These are phyloP conservation scores for Venturia pyrina DNA, from an alignment of 2,329 filamentous ascomycete genomes.

Conservation along the genomic window DNA sequence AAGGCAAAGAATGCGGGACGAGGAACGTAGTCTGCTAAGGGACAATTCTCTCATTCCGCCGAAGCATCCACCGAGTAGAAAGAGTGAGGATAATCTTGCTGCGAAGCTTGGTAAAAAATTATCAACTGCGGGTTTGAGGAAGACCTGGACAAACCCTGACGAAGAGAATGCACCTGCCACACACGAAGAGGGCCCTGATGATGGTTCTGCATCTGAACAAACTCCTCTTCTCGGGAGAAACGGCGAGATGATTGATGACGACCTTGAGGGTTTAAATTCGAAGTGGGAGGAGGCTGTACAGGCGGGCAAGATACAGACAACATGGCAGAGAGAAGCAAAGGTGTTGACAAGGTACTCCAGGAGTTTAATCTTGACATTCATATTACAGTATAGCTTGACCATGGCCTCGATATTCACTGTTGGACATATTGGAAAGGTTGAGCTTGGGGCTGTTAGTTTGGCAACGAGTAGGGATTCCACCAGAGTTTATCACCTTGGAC, in stretches of 20 bases:
- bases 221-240: constrained; percentile 16
- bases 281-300: constrained; percentile 82
- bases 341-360: constrained; percentile 51
- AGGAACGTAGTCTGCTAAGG: constrained; percentile 47
- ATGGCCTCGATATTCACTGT: constrained; percentile 39
- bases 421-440: constrained; percentile 38
- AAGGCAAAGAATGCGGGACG: constrained; percentile 41
- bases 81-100: constrained; percentile 19
- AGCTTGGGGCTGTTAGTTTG: constrained; percentile 38
- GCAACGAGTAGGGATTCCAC: constrained; percentile 25
- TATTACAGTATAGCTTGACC: constrained; percentile 39
- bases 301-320: constrained; percentile 73
- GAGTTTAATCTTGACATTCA: constrained; percentile 36
- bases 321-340: constrained; percentile 82
- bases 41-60: constrained; percentile 50
- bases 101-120: constrained; percentile 21
- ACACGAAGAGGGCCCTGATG: constrained; percentile 22
- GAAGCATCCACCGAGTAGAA: constrained; percentile 33
- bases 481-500: neutral
- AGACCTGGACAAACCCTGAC: constrained; percentile 14
- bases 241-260: constrained; percentile 26
- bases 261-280: constrained; percentile 43
- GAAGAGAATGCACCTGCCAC: neutral
- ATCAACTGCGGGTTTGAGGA: constrained; percentile 21
- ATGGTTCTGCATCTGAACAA: constrained; percentile 16